A percentile compares a stretch with the other conserved stretches of the same genome.
phyloP scores from a whole-genome alignment of 2,329 filamentous ascomycete genomes.

The Penicillium janthinellum region DNA sequence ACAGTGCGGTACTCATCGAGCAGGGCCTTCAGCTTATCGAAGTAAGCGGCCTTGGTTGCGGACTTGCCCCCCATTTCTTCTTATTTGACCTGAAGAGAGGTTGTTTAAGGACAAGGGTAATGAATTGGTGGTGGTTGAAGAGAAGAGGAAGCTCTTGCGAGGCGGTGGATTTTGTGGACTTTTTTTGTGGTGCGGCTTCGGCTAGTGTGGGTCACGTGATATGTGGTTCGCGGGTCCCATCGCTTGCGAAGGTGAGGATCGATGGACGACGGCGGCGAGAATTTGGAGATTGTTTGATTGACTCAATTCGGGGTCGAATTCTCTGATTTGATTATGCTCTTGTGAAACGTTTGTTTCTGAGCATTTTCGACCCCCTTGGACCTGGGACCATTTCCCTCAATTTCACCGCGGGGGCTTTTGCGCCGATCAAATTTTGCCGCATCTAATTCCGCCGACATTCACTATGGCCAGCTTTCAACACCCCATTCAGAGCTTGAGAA shows the following conservation, averaged over 20 bases:
- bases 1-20: constrained; percentile 96
- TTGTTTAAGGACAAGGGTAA: constrained; percentile 97
- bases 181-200: constrained; percentile 46
- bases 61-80: constrained; percentile 99
- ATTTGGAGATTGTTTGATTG: neutral
- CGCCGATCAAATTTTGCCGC: constrained; percentile 18
- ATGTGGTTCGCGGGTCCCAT: constrained; percentile 6
- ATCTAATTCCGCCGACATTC: constrained; percentile 5
- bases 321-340: neutral
- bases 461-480: constrained; percentile 41
- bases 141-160: constrained; percentile 16
- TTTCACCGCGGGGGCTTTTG: neutral
- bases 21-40: constrained; percentile 98
- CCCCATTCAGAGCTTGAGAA: constrained; percentile 67
- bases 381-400: neutral
- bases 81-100: constrained; percentile 85
- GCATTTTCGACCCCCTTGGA: neutral
- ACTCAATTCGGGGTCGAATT: neutral
- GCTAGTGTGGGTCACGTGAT: constrained; percentile 39
- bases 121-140: constrained; percentile 30
- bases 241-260: constrained; percentile 1
- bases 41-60: constrained; percentile 92
- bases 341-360: neutral
- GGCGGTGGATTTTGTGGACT: constrained; percentile 28
- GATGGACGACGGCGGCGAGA: neutral